Percentiles rank a stretch among this genome's conserved stretches.
These are phyloP conservation scores for Melampsora larici-populina DNA, from an alignment of 1,284 basidiomycete species.

Conservation along the genomic window DNA sequence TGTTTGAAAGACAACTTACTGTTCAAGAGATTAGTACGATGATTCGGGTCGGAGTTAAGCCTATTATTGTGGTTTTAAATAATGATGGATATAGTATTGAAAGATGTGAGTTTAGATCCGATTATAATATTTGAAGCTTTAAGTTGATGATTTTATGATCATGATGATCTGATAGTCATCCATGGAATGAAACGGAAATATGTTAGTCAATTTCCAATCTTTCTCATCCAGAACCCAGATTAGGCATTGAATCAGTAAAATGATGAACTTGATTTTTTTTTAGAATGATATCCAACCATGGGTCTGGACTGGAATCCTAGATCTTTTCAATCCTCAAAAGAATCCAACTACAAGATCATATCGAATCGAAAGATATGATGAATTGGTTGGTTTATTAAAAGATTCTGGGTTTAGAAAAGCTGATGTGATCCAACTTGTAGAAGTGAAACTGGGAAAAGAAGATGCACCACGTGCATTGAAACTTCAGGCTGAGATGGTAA, in stretches of 20 bases:
- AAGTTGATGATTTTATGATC: background rate
- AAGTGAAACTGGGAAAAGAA: constrained; percentile 68
- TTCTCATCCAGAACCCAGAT: too few species aligned
- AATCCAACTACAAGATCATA: constrained; percentile 57
- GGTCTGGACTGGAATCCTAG: constrained; percentile 45
- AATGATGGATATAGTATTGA: constrained; percentile 89
- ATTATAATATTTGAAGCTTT: constrained; percentile 62
- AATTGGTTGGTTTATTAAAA: constrained; percentile 65
- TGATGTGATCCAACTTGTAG: constrained; percentile 70
- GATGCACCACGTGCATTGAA: constrained; percentile 70
- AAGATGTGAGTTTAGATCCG: constrained; percentile 56
- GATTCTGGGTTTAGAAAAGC: constrained; percentile 62
- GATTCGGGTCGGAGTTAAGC: constrained; percentile 65
- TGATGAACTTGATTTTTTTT: too few species aligned
- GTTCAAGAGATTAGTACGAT: constrained; percentile 68
- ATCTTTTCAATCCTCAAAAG: too few species aligned
- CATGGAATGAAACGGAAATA: constrained; percentile 4
- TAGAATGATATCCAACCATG: constrained; percentile 48
- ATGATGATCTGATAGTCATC: background rate
- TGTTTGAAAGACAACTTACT: constrained; percentile 56
- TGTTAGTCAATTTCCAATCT: background rate
- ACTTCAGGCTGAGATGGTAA: constrained; percentile 57
- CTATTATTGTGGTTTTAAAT: constrained; percentile 80
- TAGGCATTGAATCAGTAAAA: too few species aligned
- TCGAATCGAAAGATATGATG: constrained; percentile 64